These are phyloP conservation scores for Solanum hybrid DNA, from an alignment of 305 asterid species.

Conservation along the genomic window DNA sequence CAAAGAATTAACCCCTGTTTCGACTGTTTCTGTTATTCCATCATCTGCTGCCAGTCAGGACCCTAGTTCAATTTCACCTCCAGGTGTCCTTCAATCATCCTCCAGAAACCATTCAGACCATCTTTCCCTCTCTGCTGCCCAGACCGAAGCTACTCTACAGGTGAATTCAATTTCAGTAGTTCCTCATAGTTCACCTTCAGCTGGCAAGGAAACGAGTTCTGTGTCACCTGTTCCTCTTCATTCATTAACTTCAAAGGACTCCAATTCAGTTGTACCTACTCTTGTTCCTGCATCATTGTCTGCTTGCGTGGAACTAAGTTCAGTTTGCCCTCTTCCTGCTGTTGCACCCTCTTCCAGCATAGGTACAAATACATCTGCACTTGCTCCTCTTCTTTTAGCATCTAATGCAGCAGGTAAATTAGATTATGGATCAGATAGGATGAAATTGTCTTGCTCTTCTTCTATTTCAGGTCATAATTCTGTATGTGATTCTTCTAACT, in stretches of 20 bases:
- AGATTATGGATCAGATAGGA: constrained; percentile 30
- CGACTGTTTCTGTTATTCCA: background rate
- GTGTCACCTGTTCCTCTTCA: background rate
- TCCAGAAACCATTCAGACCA: constrained; percentile 6
- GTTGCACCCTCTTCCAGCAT: constrained; percentile 1
- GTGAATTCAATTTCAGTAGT: constrained; percentile 17
- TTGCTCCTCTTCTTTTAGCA: constrained; percentile 25
- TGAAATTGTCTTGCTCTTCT: constrained; percentile 15
- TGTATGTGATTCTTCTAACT: constrained; percentile 22
- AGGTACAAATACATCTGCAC: constrained; percentile 19
- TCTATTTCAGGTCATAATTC: constrained; percentile 26
- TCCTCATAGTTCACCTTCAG: constrained; percentile 15
- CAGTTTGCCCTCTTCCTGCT: constrained; percentile 7
- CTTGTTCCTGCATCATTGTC: constrained; percentile 6
- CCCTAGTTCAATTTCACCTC: constrained; percentile 24
- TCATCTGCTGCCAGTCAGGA: constrained; percentile 3
- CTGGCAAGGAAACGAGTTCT: background rate
- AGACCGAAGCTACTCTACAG: constrained; percentile 20
- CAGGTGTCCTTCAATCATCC: constrained; percentile 24
- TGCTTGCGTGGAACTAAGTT: background rate
- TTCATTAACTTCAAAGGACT: background rate
- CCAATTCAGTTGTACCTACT: constrained; percentile 11
- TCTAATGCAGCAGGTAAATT: constrained; percentile 22
- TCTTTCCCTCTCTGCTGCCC: constrained; percentile 24
- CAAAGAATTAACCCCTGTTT: constrained; percentile 2